These are phyloP conservation scores for Eugenia klotzschiana DNA, from an alignment of 441 rosid species.

Conservation along the genomic window DNA sequence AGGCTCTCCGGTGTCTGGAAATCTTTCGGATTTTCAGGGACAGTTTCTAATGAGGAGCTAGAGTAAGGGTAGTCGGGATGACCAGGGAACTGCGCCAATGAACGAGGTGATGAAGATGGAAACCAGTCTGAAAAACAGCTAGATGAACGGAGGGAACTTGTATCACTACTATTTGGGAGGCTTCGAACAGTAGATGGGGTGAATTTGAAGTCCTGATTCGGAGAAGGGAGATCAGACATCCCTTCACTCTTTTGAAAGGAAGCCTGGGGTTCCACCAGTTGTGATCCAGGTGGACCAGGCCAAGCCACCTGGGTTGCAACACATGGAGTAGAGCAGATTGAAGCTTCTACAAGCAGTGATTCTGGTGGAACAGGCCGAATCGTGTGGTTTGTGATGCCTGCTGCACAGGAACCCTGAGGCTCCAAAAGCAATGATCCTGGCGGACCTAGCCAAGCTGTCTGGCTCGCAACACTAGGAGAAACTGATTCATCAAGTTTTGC, in stretches of 20 bases:
- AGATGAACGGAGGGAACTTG: neutral
- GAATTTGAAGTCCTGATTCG: neutral
- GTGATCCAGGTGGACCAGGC: conserved; percentile 1
- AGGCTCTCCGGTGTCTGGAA: conserved; percentile 3
- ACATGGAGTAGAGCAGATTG: neutral
- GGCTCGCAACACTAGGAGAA: neutral
- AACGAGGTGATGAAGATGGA: neutral
- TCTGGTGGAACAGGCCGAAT: neutral
- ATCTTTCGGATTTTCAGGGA: neutral
- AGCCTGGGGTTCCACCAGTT: neutral
- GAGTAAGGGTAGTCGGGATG: neutral
- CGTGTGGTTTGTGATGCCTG: neutral
- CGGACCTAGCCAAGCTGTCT: neutral
- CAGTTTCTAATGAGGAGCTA: neutral
- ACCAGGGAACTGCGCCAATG: neutral
- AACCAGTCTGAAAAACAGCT: neutral
- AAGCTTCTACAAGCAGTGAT: neutral
- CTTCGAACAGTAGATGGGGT: neutral
- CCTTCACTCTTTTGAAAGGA: neutral
- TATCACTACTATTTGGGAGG: neutral
- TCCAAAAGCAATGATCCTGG: neutral
- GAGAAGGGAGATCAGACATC: neutral
- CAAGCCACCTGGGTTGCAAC: neutral
- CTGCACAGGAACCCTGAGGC: neutral
- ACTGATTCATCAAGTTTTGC: neutral